Evolutionary conservation across 768 basidiomycete species (phyloP).

Genomic region (Phaffia tasmanica): DNA sequence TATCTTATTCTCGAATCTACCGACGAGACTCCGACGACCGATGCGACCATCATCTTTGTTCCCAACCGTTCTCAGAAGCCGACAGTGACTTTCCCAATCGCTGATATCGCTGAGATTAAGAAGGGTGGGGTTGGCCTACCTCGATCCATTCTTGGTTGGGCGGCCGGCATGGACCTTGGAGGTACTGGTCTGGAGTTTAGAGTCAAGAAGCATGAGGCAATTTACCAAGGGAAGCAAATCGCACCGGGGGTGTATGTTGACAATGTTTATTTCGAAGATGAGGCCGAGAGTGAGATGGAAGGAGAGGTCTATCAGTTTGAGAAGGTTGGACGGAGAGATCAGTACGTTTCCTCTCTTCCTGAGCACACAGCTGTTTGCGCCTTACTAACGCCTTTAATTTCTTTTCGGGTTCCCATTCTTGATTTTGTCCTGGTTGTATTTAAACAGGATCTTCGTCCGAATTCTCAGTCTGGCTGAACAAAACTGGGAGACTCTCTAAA

Average conservation of each 20-base stretch:
- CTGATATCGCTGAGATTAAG: constrained; percentile 41
- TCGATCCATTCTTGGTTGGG: constrained; percentile 40
- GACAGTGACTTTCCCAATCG: constrained; percentile 34
- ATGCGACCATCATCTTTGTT: constrained; percentile 27
- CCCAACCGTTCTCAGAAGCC: constrained; percentile 29
- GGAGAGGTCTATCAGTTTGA: constrained; percentile 37
- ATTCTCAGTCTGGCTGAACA: constrained; percentile 38
- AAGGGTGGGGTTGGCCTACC: constrained; percentile 39
- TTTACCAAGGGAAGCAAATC: constrained; percentile 22
- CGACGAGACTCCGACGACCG: constrained; percentile 22
- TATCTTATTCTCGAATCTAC: constrained; percentile 35
- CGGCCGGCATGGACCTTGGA: constrained; percentile 36
- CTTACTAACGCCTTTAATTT: too few species aligned
- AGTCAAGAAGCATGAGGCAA: constrained; percentile 33
- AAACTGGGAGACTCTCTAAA: constrained; percentile 38
- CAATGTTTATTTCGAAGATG: constrained; percentile 24
- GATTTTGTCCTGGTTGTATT: too few species aligned
- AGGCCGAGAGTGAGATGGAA: constrained; percentile 29
- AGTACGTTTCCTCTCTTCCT: constrained; percentile 17
- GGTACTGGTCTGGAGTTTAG: constrained; percentile 38
- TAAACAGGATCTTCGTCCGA: constrained; percentile 34
- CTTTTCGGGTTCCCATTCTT: too few species aligned
- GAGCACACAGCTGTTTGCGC: too few species aligned
- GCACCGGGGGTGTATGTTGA: constrained; percentile 2
- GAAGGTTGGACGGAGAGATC: constrained; percentile 38